These are phyloP conservation scores for Starmerella floris DNA, from an alignment of 805 yeast species.

Conservation along the genomic window DNA sequence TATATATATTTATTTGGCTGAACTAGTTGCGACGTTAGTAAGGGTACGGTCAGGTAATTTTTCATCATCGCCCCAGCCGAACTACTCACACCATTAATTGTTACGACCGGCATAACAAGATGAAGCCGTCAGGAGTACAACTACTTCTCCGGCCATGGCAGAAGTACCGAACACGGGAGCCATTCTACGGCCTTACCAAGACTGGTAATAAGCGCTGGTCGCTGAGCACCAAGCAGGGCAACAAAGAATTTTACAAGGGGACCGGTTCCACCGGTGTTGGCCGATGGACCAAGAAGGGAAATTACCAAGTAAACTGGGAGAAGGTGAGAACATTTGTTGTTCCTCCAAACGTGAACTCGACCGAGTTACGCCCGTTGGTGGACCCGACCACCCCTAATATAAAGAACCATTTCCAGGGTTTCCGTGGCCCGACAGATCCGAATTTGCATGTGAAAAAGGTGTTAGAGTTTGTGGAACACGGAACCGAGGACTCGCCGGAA, in stretches of 20 bases:
- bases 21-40: too few relatives aligned
- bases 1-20: too few relatives aligned
- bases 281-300: constrained; percentile 55
- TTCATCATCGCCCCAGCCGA: too few relatives aligned
- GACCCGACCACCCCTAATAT: constrained; percentile 61
- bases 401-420: constrained; percentile 57
- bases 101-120: too few relatives aligned
- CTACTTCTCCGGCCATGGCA: constrained; percentile 79
- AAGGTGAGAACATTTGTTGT: constrained; percentile 85
- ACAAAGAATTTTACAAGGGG: constrained; percentile 89
- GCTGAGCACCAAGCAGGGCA: constrained; percentile 84
- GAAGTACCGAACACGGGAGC: constrained; percentile 64
- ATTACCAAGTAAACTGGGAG: constrained; percentile 64
- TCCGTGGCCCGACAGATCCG: constrained; percentile 57
- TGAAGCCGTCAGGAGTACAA: constrained; percentile 29
- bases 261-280: constrained; percentile 93
- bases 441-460: constrained; percentile 58
- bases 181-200: constrained; percentile 68
- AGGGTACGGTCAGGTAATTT: background rate
- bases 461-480: constrained; percentile 62
- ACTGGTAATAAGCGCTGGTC: constrained; percentile 69
- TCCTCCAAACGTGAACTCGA: constrained; percentile 37
- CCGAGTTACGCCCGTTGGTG: constrained; percentile 57
- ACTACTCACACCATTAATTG: too few relatives aligned
- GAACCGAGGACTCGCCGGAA: constrained; percentile 30